Base-by-base conservation (phyloP, 202 grass and related monocot species). In the Eragrostis tef region DNA sequence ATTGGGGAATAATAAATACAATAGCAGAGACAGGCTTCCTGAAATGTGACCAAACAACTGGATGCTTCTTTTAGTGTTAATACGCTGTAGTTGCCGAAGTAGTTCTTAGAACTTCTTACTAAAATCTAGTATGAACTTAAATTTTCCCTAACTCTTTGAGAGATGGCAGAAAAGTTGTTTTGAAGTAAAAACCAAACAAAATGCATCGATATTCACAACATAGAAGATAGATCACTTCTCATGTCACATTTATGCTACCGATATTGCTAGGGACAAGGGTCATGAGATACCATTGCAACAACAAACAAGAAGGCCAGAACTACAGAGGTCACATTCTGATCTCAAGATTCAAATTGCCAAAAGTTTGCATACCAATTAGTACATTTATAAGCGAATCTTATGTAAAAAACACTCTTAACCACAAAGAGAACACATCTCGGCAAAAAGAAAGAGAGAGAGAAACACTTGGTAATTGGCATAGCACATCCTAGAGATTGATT, bases 1-100 rank as follows among this genome's bases (percentile, higher is more conserved):
- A 14, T 49, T 77, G n/a, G 29, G 6, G 50, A 83, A 50, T 14
- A 25, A 73, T 62, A 72, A 20, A 24, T 22, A 36, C 3, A 48
- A 11, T 59, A 58, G 25, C 56, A 59, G 3, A 66, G 58, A 64
- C 50, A 13, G 49, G 14, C 0, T 24, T 25, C 53, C 22, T 63
- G 73, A 41, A 77, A 29, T 78, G 10, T 29, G 53, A 66, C 57
- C 19, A 73, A 67, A 27, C 9, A 79, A 47, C 31, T 73, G 39
- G 44, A 67, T 84, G 58, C 57, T 52, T 83, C 58, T 71, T 1
- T 69, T 56, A 70, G 26, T 24, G 11, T 61, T 65, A 13, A 36
- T 36, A 64, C 50, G 13, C 49, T 22, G 65, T 20, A 46, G 34
- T 51, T 72, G 54, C 27, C 62, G 53, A 45, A 53, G 13, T 24